Evolutionary conservation across 257 asterid species (phyloP), one percentile per base, ranked within the genome.

Genomic region (Lavandula angustifolia): DNA sequence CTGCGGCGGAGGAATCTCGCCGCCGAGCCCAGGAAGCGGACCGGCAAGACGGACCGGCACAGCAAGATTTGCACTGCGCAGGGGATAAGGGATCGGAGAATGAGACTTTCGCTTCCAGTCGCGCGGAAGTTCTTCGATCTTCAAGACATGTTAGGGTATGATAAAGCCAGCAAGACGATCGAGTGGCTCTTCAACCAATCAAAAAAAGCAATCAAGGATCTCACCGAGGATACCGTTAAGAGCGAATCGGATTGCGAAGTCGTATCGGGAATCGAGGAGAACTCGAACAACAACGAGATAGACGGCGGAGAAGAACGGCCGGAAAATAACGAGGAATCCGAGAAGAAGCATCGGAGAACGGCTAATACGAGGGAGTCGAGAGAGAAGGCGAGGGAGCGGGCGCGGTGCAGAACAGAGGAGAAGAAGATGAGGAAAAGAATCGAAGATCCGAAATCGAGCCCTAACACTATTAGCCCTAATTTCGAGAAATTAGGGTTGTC

Each of bases 51-150:
- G 31, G 90, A 85, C 34, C 69, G 94, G 27, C 95, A 87, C 72
- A 87, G 94, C 85, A 87, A 87, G 83, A 85, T 87, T 68, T 64
- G 85, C 66, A 87, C 95, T 0, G 95, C 95, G 1, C 88, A 83
- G 60, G 95, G 95, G 2, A 67, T 87, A 16, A 59, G 95, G 10
- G 95, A 85, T 55, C 17, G 95, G 50, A 64, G 95, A 38, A 87
- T 87, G 95, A 76, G 95, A 16, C 67, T 87, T 9, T 87, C 95
- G 0, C 80, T 85, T 3, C 94, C 78, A 62, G 82, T 81, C 3
- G 95, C 95, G 0, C 76, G 95, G 0, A 85, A 81, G 34, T 87
- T 87, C 78, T 87, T 87, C 47, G 94, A 87, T 69, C 84, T 87
- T 10, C 95, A 87, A 66, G 95, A 87, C 67, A 64, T 87, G 94